Evolutionary conservation across 2,329 filamentous ascomycete genomes (phyloP).

Genomic region (Ophiostoma novo-ulmi): DNA sequence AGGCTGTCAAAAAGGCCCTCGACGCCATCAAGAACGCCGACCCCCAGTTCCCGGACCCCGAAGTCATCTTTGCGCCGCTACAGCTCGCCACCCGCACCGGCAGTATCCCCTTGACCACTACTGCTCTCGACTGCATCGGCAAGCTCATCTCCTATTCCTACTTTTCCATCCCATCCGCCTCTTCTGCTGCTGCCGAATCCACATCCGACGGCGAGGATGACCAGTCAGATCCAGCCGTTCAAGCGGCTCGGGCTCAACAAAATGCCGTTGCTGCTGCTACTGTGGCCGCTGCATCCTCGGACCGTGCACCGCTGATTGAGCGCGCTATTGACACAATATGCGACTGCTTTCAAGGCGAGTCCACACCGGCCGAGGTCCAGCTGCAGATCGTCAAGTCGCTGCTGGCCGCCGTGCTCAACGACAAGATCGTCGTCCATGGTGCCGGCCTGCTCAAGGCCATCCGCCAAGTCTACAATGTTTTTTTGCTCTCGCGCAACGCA

Average conservation of each 20-base stretch:
- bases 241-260: background rate
- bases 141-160: conserved; percentile 99
- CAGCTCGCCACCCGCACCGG: conserved; percentile 83
- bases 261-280: conserved; percentile 36
- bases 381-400: conserved; percentile 97
- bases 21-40: conserved; percentile 82
- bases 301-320: conserved; percentile 76
- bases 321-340: conserved; percentile 98
- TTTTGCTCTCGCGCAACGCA: conserved; percentile 87
- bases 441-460: conserved; percentile 94
- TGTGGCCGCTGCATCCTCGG: conserved; percentile 30
- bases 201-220: conserved; percentile 27
- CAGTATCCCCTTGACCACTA: conserved; percentile 80
- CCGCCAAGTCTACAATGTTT: conserved; percentile 98
- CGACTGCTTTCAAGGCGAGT: conserved; percentile 97
- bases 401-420: conserved; percentile 89
- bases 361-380: conserved; percentile 85
- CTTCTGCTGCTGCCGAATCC: conserved; percentile 35
- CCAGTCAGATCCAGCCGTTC: conserved; percentile 25
- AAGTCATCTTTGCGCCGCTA: conserved; percentile 84
- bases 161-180: conserved; percentile 68
- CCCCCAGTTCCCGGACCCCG: conserved; percentile 75
- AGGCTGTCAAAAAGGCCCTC: conserved; percentile 75
- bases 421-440: conserved; percentile 97
- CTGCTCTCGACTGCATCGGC: conserved; percentile 93